Evolutionary conservation across 2,329 filamentous ascomycete species (phyloP).

Genomic region (Blastomyces silverae): DNA sequence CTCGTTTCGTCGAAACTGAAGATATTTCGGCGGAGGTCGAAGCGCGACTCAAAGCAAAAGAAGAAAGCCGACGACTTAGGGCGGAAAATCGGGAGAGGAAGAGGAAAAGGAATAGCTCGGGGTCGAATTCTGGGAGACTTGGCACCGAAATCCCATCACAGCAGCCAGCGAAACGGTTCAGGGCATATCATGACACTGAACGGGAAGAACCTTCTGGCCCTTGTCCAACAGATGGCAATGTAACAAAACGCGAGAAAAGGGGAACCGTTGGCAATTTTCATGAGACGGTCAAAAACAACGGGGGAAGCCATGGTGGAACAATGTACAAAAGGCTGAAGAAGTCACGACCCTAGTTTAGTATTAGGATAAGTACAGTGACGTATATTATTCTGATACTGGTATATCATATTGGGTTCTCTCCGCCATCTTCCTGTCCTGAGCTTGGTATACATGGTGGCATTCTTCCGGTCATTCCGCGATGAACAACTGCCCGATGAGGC

Average conservation of each 20-base stretch:
- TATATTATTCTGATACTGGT: slow-evolving; percentile 7
- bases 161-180: not conserved
- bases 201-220: not conserved
- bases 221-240: not conserved
- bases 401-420: not conserved
- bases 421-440: not conserved
- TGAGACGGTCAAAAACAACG: not conserved
- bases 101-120: slow-evolving; percentile 37
- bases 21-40: slow-evolving; percentile 45
- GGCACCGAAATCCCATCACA: slow-evolving; percentile 13
- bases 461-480: not conserved
- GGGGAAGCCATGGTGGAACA: slow-evolving; percentile 2
- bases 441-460: not conserved
- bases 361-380: not conserved
- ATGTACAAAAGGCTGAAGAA: slow-evolving; percentile 14
- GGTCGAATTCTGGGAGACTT: slow-evolving; percentile 26
- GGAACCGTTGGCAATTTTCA: not conserved
- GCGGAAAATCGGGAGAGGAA: slow-evolving; percentile 36
- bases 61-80: slow-evolving; percentile 32
- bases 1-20: slow-evolving; percentile 31
- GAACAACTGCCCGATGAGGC: not conserved
- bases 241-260: not conserved
- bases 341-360: slow-evolving; percentile 5
- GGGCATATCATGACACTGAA: not conserved
- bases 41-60: slow-evolving; percentile 39